Base-by-base conservation (phyloP, 345 rosid species). In the Hirschfeldia incana region DNA sequence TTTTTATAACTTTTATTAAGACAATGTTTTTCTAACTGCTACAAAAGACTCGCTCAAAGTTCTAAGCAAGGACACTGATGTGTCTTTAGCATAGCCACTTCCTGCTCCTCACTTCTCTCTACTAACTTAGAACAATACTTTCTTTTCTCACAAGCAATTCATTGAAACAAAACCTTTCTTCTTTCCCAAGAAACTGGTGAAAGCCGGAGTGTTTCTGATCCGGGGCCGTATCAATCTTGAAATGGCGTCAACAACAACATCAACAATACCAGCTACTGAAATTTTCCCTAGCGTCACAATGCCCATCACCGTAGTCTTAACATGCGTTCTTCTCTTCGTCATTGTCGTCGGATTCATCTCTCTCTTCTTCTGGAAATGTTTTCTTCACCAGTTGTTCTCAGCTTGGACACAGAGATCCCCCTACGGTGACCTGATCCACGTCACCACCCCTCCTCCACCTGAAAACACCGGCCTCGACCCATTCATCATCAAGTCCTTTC, bases 401-500 rank as follows among this genome's bases (percentile, higher is more conserved):
- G 34, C 81, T 17, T 87, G 88, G 89, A 72, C 83, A 42, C 76
- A 84, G 39, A 82, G 71, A 21, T 82, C 80, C 60, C 85, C 91
- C 13, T 80, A 87, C 2, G 84, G 79, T 0, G 78, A 83, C 60
- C 69, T 69, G 4, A 74, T 72, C 32, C 78, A 68, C 2, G n/a
- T 77, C 0, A 21, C 78, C 7, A 51, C 26, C 39, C 49, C 78
- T 0, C 59, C 78, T 29, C 32, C 21, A 21, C 21, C 32, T 42
- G 73, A 60, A 30, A 71, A 64, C 32, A 71, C 65, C 0, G 97
- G 97, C 65, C 95, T 92, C 11, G 92, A 91, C 65, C 94, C 94
- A 39, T 29, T 81, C 3, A 70, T 87, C 26, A 46, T 87, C 63
- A 85, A 81, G 42, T 28, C 86, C 7, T 92, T 94, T 42, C 98